Percentiles rank a stretch among this genome's conserved stretches.
Evolutionary conservation across 805 yeast genomes (phyloP).

Genomic region (Isabelozyma pseudorhagii): DNA sequence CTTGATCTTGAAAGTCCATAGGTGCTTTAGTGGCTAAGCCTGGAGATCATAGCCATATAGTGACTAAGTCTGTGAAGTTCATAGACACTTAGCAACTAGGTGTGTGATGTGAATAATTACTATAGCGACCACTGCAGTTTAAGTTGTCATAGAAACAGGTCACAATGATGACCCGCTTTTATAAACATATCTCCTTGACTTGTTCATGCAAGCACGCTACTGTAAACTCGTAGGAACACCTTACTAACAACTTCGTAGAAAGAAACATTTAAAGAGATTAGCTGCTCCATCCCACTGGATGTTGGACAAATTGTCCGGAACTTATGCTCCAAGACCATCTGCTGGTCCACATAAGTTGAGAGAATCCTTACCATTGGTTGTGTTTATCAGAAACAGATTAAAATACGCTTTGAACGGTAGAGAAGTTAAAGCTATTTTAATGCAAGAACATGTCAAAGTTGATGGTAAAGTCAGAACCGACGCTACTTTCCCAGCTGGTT

Average conservation of each 20-base stretch:
- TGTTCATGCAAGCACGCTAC: background rate
- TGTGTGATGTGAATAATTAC: no score
- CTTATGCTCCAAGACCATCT: constrained; percentile 99
- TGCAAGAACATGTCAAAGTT: constrained; percentile 98
- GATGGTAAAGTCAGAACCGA: constrained; percentile 99
- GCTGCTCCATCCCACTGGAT: constrained; percentile 99
- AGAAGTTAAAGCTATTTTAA: constrained; percentile 96
- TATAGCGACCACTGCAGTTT: no score
- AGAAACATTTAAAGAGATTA: constrained; percentile 98
- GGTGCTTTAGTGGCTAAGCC: no score
- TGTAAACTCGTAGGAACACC: background rate
- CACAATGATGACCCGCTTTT: no score
- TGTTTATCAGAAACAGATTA: constrained; percentile 96
- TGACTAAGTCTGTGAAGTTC: no score
- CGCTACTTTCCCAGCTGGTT: constrained; percentile 98
- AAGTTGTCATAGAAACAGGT: no score
- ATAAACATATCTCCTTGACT: background rate
- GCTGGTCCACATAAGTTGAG: constrained; percentile 99
- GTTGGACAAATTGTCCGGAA: constrained; percentile 99
- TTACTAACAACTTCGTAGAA: constrained; percentile 50
- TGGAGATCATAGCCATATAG: no score
- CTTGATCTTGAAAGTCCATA: no score
- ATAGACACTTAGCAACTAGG: no score
- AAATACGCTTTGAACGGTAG: constrained; percentile 99
- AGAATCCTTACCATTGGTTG: constrained; percentile 95